Evolutionary conservation across 441 rosid genomes (phyloP).

Genomic region (Syzygium syzygioides): DNA sequence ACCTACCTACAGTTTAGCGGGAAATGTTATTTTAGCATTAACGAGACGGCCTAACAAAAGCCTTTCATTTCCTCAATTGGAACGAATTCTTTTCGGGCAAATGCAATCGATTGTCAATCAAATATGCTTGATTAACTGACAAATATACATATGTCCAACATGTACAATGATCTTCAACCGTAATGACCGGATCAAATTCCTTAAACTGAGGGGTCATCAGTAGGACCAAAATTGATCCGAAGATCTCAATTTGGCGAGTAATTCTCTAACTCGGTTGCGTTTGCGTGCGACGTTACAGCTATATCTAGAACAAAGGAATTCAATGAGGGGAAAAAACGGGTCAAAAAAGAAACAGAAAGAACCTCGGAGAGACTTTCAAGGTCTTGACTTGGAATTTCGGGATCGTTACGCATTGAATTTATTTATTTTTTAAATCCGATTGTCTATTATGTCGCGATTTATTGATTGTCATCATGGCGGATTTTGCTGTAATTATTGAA

Average conservation of each 20-base stretch:
- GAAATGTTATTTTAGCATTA: neutral
- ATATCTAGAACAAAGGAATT: neutral
- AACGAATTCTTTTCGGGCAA: neutral
- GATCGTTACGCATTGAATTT: neutral
- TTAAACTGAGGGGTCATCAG: neutral
- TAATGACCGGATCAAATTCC: neutral
- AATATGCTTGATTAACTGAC: neutral
- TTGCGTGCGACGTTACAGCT: neutral
- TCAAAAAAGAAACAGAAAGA: neutral
- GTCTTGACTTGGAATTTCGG: neutral
- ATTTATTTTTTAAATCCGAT: neutral
- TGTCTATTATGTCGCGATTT: neutral
- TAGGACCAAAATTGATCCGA: neutral
- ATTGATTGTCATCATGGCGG: neutral
- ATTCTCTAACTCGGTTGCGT: neutral
- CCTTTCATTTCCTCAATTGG: neutral
- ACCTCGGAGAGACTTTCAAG: neutral
- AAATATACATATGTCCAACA: neutral
- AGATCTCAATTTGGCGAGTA: neutral
- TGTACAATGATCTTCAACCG: neutral
- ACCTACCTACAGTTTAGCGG: neutral
- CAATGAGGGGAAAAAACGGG: neutral
- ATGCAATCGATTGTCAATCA: neutral
- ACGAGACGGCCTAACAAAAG: neutral
- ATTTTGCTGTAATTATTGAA: neutral